Evolutionary conservation across 2,329 filamentous ascomycete genomes (phyloP), one percentile per base, ranked within the genome.

Genomic region (Hypoxylon sp.): DNA sequence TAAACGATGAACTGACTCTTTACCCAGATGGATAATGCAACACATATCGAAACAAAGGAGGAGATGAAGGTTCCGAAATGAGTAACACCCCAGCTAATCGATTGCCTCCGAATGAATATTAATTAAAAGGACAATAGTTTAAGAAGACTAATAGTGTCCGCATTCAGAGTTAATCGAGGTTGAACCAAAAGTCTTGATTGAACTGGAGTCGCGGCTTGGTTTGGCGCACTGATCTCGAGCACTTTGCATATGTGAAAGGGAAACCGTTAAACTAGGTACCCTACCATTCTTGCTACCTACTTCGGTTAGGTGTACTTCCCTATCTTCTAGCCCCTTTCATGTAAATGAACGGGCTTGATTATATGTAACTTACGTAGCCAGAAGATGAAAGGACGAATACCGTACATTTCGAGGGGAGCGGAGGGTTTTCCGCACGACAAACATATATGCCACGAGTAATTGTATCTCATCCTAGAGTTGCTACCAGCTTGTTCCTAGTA

Each of bases 1-100:
- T 41, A 65, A 45, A 47, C 27, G 37, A 39, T 48, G 55, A 11
- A 30, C n/a, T 65, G 39, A 65, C 61, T 60, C 65, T 71, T 71
- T 71, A 71, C 67, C 69, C 69, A 72, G 60, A 71, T 70, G 56
- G 65, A 52, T 55, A 59, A 61, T 62, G 62, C 54, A 62, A 61
- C 64, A 60, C 30, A 66, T 54, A 53, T 56, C 56, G 27, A 67
- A 64, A 69, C 59, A 63, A 61, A 71, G 61, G 64, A 70, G 67
- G 62, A 67, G 58, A 64, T n/a, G 64, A 68, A 70, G 50, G 59
- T 62, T 71, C 71, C 68, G 70, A 68, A 65, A 71, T 69, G 54
- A 71, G 59, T 47, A 67, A 53, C 54, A 54, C 50, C 53, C 37
- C 37, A 52, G 46, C 41, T 39, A 60, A 48, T 45, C 43, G 43